Evolutionary conservation across 2,329 filamentous ascomycete genomes (phyloP).

Genomic region (Emmonsia crescens): DNA sequence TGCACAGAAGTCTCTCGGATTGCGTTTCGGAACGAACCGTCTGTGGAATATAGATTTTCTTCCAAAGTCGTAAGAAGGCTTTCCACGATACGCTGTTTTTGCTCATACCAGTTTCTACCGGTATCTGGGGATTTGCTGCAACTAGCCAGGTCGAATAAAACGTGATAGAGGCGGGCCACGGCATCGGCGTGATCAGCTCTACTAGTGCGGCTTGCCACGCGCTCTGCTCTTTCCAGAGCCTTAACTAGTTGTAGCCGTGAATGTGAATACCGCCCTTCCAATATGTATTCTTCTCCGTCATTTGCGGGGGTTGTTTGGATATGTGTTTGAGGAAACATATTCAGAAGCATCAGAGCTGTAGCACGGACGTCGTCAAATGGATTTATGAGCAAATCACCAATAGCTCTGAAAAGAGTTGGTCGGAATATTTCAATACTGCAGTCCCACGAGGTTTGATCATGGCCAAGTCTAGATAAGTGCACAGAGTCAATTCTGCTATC

Average conservation of each 20-base stretch:
- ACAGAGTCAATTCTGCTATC: constrained; percentile 38
- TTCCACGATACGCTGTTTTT: constrained; percentile 43
- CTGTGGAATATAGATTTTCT: constrained; percentile 51
- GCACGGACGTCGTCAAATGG: constrained; percentile 85
- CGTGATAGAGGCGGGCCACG: constrained; percentile 63
- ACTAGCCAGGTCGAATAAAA: constrained; percentile 52
- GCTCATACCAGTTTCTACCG: constrained; percentile 21
- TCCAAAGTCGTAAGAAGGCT: constrained; percentile 53
- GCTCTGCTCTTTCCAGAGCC: constrained; percentile 26
- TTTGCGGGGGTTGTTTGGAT: constrained; percentile 17
- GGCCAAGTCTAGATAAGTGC: constrained; percentile 38
- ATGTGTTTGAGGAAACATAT: constrained; percentile 24
- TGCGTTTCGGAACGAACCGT: constrained; percentile 54
- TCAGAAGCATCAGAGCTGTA: constrained; percentile 38
- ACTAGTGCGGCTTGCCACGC: constrained; percentile 48
- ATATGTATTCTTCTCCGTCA: constrained; percentile 1
- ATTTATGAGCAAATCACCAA: constrained; percentile 74
- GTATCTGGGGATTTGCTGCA: constrained; percentile 19
- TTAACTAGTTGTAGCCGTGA: constrained; percentile 19
- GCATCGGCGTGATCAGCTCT: constrained; percentile 90
- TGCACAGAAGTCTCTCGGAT: constrained; percentile 58
- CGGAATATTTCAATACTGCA: constrained; percentile 37
- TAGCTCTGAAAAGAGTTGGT: constrained; percentile 36
- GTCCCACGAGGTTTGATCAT: constrained; percentile 41
- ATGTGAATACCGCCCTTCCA: neutral